Base-by-base conservation (phyloP, 2,329 filamentous ascomycete species). In the Pseudocercospora cruenta region DNA sequence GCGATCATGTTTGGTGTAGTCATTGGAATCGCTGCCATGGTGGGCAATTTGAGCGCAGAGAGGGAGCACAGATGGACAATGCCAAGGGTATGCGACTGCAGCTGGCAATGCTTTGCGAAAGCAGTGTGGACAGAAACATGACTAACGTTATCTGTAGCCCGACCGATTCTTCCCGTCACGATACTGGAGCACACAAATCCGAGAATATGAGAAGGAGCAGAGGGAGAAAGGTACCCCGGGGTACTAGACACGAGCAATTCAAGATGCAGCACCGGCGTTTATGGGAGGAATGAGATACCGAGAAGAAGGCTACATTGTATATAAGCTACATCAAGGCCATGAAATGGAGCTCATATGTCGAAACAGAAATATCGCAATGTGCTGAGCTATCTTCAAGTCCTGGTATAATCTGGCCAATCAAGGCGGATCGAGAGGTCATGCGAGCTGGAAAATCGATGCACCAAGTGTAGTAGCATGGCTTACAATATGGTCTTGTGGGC, bases 151-250 rank as follows among this genome's bases (percentile, higher is more conserved):
- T n/a, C 9, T 16, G 43, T 69, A 77, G 80, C 84, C 87, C 64
- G 88, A 88, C 74, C 84, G 90, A 76, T 95, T 94, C 86, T 93
- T 90, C 80, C 91, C 91, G 57, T 95, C 92, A 82, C 87, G 92
- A 88, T 88, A 90, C 80, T 92, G 90, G 90, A 90, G 87, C 81
- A 90, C 83, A 78, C 87, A 91, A 75, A 90, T 92, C 63, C 85
- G 85, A 71, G 89, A 91, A 75, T 86, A 91, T 76, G 90, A 92
- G 79, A 83, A 83, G 74, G 70, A 63, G 62, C 68, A 71, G 60
- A 68, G 67, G 57, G 69, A 63, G 9, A 64, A 67, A 26, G 69
- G 64, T 33, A 60, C 64, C 9, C 64, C 64, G n/a, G 64, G 64
- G 4, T 66, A 66, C 28, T 60, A 66, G 64, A 66, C 28, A 55